phyloP scores from a whole-genome alignment of 2,329 filamentous ascomycete genomes.

The Grosmannia penicillata region DNA sequence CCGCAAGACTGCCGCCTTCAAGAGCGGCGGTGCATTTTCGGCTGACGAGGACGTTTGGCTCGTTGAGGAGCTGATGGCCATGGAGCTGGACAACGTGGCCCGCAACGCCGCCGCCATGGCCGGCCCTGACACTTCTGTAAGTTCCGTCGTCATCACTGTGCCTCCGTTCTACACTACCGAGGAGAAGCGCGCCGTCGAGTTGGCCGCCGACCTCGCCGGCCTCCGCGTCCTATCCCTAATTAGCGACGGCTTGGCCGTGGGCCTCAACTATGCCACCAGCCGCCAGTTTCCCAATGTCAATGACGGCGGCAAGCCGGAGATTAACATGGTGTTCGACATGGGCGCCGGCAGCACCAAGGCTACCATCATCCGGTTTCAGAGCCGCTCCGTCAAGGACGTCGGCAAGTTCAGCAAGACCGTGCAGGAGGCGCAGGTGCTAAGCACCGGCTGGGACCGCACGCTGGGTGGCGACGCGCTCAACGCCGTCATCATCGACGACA shows the following conservation, averaged over 20 bases:
- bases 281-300: conserved; percentile 76
- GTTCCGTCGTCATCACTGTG: conserved; percentile 76
- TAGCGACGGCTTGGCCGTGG: conserved; percentile 82
- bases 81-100: conserved; percentile 87
- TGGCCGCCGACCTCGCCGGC: conserved; percentile 77
- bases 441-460: conserved; percentile 74
- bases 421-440: conserved; percentile 84
- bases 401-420: conserved; percentile 93
- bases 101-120: conserved; percentile 76
- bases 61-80: conserved; percentile 87
- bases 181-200: conserved; percentile 73
- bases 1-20: conserved; percentile 64
- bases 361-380: conserved; percentile 79
- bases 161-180: conserved; percentile 82
- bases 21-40: conserved; percentile 51
- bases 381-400: conserved; percentile 75
- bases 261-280: conserved; percentile 85
- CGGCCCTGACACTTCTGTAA: conserved; percentile 57
- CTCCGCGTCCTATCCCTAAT: conserved; percentile 74
- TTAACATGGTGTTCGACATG: conserved; percentile 95
- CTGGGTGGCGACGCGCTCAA: conserved; percentile 87
- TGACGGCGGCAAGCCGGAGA: conserved; percentile 73
- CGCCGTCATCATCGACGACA: conserved; percentile 74
- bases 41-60: conserved; percentile 52
- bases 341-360: conserved; percentile 89